These are phyloP conservation scores for Blastocystis sp. DNA, from an alignment of 352 stramenopile species.

Conservation along the genomic window DNA sequence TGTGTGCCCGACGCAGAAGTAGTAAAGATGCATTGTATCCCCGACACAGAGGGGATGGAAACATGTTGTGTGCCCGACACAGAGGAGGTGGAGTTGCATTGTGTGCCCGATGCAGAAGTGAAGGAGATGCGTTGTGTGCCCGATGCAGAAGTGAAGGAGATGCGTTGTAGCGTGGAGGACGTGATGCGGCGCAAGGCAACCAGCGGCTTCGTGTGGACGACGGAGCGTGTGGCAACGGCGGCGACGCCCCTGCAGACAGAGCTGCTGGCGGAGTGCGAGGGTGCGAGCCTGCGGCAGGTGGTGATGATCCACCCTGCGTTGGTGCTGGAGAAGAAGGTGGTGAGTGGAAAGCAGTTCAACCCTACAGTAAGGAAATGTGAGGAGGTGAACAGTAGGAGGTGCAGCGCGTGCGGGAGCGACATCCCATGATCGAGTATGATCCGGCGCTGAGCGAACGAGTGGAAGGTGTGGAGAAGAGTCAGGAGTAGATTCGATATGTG, in stretches of 20 bases:
- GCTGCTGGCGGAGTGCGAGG: not conserved
- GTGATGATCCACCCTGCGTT: conserved; percentile 17
- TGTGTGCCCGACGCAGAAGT: too few species aligned
- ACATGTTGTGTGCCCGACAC: too few species aligned
- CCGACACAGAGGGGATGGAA: too few species aligned
- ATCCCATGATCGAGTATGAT: not conserved
- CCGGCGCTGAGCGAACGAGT: not conserved
- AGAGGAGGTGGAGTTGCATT: too few species aligned
- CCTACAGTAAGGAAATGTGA: not conserved
- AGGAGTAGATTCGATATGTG: conserved; percentile 16
- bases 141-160: not conserved
- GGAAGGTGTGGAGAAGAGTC: not conserved
- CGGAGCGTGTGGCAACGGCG: not conserved
- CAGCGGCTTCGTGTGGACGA: not conserved
- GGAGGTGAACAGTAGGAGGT: not conserved
- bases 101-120: not conserved
- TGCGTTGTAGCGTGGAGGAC: not conserved
- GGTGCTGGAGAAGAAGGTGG: conserved; percentile 25
- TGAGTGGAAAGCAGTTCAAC: not conserved
- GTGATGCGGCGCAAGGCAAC: not conserved
- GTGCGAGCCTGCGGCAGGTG: conserved; percentile 4
- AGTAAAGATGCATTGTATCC: too few species aligned
- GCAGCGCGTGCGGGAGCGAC: not conserved
- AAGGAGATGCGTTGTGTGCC: not conserved
- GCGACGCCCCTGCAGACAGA: not conserved